Percentiles rank a stretch among this genome's conserved stretches.
Conservation (phyloP, 2,329 filamentous ascomycete species). For the Cytospora leucostoma region DNA sequence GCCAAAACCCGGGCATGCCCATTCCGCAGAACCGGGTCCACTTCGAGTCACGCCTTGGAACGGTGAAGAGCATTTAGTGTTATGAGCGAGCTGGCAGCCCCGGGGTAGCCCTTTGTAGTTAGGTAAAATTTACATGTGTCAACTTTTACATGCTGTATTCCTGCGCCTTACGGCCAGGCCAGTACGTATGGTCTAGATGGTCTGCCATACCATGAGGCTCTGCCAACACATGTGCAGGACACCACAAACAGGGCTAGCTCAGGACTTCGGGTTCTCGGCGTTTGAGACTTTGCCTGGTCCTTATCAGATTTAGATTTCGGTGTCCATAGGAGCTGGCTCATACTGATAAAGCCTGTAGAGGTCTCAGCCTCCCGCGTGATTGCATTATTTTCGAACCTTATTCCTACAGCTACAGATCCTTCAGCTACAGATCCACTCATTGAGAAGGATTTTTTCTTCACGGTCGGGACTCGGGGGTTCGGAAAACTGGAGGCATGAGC, state of each 20-base stretch:
- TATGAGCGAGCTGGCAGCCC: conserved; percentile 6
- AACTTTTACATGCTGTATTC: too few species aligned
- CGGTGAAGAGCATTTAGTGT: neutral
- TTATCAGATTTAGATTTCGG: neutral
- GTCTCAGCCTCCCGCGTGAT: too few species aligned
- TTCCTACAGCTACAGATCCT: conserved; percentile 1
- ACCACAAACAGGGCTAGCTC: neutral
- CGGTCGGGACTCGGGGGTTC: conserved; percentile 12
- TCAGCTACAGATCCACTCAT: conserved; percentile 9
- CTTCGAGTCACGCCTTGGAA: conserved; percentile 14
- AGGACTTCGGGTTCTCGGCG: neutral
- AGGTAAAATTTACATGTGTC: too few species aligned
- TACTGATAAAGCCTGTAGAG: neutral
- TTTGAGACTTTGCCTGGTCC: neutral
- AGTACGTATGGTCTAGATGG: too few species aligned
- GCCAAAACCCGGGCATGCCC: neutral
- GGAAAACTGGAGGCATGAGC: conserved; percentile 14
- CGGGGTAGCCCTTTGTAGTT: neutral
- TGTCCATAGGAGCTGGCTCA: neutral
- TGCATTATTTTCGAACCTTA: neutral
- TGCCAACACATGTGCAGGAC: neutral
- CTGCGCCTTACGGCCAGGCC: too few species aligned
- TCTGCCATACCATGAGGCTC: too few species aligned
- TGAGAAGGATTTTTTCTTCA: conserved; percentile 1
- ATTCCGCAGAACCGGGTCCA: conserved; percentile 21